Base-by-base conservation (phyloP, 805 yeast genomes). In the Komagataella ulmi region DNA sequence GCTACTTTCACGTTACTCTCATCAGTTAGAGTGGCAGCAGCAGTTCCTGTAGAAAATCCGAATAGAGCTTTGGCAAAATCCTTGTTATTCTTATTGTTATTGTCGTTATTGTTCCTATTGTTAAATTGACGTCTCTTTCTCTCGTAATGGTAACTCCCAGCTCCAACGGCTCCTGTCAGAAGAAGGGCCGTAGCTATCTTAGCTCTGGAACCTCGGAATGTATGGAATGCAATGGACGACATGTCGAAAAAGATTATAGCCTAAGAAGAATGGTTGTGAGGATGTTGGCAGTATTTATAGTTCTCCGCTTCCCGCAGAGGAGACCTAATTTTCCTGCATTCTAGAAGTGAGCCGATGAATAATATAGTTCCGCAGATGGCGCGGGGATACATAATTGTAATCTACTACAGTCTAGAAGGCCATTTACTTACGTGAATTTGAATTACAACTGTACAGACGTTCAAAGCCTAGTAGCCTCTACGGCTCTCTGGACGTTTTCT, bases 1-100 rank as follows among this genome's bases (percentile, higher is more conserved):
- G 72, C 75, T 7, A 65, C 62, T 47, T 71, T 65, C 3, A 67
- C 59, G 30, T 65, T 63, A 30, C 40, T 30, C 40, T 30, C 40
- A 5, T 30, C 40, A 10, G 40, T 30, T 30, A 30, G 6, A 6
- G 69, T 63, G 10, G 73, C 72, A 24, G 69, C 57, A 7, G 67
- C 59, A 6, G 74, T 67, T 18, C 65, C 61, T 40, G 63, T 56
- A 24, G 69, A 68, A 17, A 56, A 56, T 40, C 64, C 62, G 51
- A 64, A 60, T 6, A 62, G 54, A 23, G 63, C 59, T 44, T 58
- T 52, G 46, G 53, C 57, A 45, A 52, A 54, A 48, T 54, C 53
- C 47, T 56, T 52, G 19, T 55, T 51, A 18, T 53, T 53, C 44
- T 57, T 55, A 49, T 55, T 51, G 45, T 56, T 50, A 47, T 61